These are phyloP conservation scores for Penicillium sp. DNA, from an alignment of 2,329 filamentous ascomycete species.

Conservation along the genomic window DNA sequence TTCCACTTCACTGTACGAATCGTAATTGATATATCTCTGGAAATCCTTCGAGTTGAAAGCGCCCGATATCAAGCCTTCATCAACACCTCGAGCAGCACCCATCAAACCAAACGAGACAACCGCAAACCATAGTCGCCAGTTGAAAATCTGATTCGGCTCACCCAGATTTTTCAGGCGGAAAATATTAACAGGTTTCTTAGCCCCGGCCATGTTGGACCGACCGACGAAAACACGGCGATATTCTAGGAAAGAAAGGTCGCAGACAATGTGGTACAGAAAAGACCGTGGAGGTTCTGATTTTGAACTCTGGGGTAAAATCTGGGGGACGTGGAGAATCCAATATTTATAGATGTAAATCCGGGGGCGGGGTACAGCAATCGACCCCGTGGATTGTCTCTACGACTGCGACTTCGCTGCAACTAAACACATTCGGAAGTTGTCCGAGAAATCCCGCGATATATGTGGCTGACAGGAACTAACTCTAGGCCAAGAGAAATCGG, in stretches of 20 bases:
- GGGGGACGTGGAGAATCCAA: background rate
- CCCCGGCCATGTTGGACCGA: conserved; percentile 46
- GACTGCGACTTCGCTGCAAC: too few species aligned
- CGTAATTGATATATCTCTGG: conserved; percentile 62
- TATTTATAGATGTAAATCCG: background rate
- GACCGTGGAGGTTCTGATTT: too few species aligned
- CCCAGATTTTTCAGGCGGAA: conserved; percentile 67
- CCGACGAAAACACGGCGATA: too few species aligned
- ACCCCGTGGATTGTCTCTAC: too few species aligned
- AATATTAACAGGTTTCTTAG: conserved; percentile 48
- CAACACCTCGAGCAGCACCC: conserved; percentile 75
- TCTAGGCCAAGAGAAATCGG: background rate
- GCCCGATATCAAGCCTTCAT: conserved; percentile 77
- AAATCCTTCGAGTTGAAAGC: conserved; percentile 71
- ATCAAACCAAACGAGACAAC: conserved; percentile 75
- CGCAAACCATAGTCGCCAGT: conserved; percentile 79
- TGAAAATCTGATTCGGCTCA: conserved; percentile 72
- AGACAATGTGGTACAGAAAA: background rate
- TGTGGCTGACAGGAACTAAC: background rate
- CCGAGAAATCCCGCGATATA: background rate
- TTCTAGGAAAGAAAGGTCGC: background rate
- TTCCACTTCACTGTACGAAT: conserved; percentile 56
- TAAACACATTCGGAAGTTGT: background rate
- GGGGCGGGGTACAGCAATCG: background rate
- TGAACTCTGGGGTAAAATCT: background rate